A percentile compares a stretch with the other conserved stretches of the same genome.
These are phyloP conservation scores for Didymella lethalis DNA, from an alignment of 2,329 filamentous ascomycete genomes.

Conservation along the genomic window DNA sequence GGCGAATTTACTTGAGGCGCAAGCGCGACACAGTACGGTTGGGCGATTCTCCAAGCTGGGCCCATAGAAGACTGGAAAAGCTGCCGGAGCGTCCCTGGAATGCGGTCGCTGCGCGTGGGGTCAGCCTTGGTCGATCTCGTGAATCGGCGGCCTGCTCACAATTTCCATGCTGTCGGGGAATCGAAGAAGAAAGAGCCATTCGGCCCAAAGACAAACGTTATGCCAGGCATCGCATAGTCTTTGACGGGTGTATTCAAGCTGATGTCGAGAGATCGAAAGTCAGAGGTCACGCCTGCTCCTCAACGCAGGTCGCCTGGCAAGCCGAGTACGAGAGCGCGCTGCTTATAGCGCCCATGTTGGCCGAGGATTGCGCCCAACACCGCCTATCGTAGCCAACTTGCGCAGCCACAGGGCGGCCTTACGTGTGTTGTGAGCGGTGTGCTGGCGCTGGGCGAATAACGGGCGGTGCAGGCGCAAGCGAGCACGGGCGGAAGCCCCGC, in stretches of 20 bases:
- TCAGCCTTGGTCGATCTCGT: slow-evolving; percentile 27
- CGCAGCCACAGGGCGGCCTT: slow-evolving; percentile 10
- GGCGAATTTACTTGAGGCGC: slow-evolving; percentile 38
- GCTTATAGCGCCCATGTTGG: slow-evolving; percentile 18
- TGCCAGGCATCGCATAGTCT: slow-evolving; percentile 42
- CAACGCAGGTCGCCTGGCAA: slow-evolving; percentile 19
- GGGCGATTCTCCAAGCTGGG: slow-evolving; percentile 43
- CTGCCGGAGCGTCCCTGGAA: slow-evolving; percentile 46
- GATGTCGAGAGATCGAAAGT: neutral
- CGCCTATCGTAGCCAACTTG: slow-evolving; percentile 22
- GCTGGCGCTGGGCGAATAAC: slow-evolving; percentile 5
- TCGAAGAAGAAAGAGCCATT: slow-evolving; percentile 50
- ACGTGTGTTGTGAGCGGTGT: slow-evolving; percentile 14
- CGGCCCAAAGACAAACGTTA: slow-evolving; percentile 49
- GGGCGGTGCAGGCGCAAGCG: slow-evolving; percentile 16
- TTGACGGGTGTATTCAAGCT: slow-evolving; percentile 9
- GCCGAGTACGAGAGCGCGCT: slow-evolving; percentile 6
- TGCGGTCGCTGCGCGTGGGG: slow-evolving; percentile 37
- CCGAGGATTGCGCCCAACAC: slow-evolving; percentile 20
- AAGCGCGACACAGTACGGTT: slow-evolving; percentile 46
- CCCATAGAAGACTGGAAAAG: slow-evolving; percentile 46
- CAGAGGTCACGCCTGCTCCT: slow-evolving; percentile 6
- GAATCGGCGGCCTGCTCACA: slow-evolving; percentile 28
- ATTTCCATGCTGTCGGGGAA: slow-evolving; percentile 49
- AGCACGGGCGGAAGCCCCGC: neutral